Evolutionary conservation across 2,329 filamentous ascomycete genomes (phyloP).

Genomic region (Colletotrichum liaoningense): DNA sequence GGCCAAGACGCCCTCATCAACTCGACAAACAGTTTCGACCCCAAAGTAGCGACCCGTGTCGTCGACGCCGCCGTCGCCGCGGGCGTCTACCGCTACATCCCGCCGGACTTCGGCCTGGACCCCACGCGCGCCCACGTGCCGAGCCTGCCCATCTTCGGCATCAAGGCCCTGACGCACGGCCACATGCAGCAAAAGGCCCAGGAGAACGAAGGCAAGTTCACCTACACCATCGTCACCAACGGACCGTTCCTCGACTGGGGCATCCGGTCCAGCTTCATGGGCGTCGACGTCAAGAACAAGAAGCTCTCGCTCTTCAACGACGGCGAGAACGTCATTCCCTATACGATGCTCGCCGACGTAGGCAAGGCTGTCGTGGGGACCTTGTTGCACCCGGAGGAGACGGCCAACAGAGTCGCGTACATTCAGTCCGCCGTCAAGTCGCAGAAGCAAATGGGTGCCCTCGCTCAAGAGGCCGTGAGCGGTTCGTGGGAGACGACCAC

Average conservation of each 20-base stretch:
- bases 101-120: constrained; percentile 65
- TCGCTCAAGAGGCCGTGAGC: constrained; percentile 37
- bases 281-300: constrained; percentile 40
- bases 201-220: constrained; percentile 34
- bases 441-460: constrained; percentile 39
- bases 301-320: constrained; percentile 39
- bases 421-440: constrained; percentile 39
- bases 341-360: constrained; percentile 41
- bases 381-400: constrained; percentile 42
- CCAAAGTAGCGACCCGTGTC: constrained; percentile 54
- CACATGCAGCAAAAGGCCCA: constrained; percentile 41
- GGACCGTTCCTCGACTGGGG: constrained; percentile 46
- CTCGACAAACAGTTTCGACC: constrained; percentile 43
- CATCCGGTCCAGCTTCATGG: constrained; percentile 38
- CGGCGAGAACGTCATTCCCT: constrained; percentile 40
- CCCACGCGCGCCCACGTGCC: constrained; percentile 37
- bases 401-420: constrained; percentile 42
- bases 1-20: constrained; percentile 68
- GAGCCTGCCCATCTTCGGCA: constrained; percentile 37
- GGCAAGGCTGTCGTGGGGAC: constrained; percentile 42
- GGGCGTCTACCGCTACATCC: constrained; percentile 71
- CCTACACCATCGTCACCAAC: constrained; percentile 44
- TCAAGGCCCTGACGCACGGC: constrained; percentile 36
- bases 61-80: constrained; percentile 69
- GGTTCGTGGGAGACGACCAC: constrained; percentile 36